Percentiles rank a stretch among this genome's conserved stretches.
phyloP scores from a whole-genome alignment of 805 yeast species.

The Suhomyces prunicola region DNA sequence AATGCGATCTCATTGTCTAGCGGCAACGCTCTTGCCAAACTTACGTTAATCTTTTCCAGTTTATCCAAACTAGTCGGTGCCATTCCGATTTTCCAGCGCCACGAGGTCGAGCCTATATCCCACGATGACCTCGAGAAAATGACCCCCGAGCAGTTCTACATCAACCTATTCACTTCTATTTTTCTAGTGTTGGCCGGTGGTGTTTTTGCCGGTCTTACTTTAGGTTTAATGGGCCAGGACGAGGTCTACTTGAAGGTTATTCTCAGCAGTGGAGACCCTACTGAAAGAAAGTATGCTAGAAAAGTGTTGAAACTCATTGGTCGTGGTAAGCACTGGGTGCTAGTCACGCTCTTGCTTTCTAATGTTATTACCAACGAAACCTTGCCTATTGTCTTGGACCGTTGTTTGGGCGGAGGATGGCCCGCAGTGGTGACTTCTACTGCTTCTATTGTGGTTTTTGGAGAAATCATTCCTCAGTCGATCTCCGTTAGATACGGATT shows the following conservation, averaged over 20 bases:
- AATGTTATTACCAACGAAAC: slow-evolving; percentile 95
- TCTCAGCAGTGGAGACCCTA: slow-evolving; percentile 74
- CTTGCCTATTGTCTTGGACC: slow-evolving; percentile 87
- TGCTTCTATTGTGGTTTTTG: slow-evolving; percentile 86
- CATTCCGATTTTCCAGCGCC: slow-evolving; percentile 25
- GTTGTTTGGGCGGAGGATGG: slow-evolving; percentile 95
- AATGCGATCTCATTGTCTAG: slow-evolving; percentile 25
- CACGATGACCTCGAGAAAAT: slow-evolving; percentile 14
- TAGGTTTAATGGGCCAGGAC: slow-evolving; percentile 97
- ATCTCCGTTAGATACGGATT: slow-evolving; percentile 90
- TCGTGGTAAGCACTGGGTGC: slow-evolving; percentile 93
- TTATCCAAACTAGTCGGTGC: slow-evolving; percentile 34
- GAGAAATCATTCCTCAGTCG: slow-evolving; percentile 95
- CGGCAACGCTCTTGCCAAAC: slow-evolving; percentile 23
- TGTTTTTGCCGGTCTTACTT: slow-evolving; percentile 90
- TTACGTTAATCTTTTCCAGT: slow-evolving; percentile 31
- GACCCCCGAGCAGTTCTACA: slow-evolving; percentile 41
- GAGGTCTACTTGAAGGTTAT: slow-evolving; percentile 91
- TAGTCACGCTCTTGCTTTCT: slow-evolving; percentile 79
- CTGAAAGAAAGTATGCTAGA: slow-evolving; percentile 65
- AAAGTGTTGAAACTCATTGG: slow-evolving; percentile 71
- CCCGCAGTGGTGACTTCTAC: slow-evolving; percentile 95
- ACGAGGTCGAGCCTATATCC: slow-evolving; percentile 4
- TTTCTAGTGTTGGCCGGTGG: slow-evolving; percentile 74
- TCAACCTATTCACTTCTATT: slow-evolving; percentile 53